Evolutionary conservation across 2,329 filamentous ascomycete genomes (phyloP), one percentile per base, ranked within the genome.

Genomic region (Colletotrichum magnum): DNA sequence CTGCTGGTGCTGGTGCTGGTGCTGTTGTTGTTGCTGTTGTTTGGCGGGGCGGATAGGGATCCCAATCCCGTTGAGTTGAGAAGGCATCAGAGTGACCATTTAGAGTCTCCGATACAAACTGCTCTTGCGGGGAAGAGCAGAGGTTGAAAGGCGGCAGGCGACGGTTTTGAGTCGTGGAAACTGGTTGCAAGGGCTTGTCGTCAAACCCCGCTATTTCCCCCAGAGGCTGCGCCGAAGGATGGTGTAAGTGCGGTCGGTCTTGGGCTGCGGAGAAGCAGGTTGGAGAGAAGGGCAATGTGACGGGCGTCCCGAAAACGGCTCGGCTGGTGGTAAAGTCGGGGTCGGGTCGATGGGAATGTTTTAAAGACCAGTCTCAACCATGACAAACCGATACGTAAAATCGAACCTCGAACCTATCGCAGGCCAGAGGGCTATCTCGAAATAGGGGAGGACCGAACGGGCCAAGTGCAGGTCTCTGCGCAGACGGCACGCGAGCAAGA

Each of bases 1-100:
- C 13, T 48, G 64, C 39, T 59, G 58, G 2, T 53, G 66, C 15
- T 58, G 48, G 39, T 62, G 56, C 15, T 69, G 59, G 24, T 70
- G 66, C 1, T 64, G 69, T 32, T 75, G 76, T 74, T 77, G 71
- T 58, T 72, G 54, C 39, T 75, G 76, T 74, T 77, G 71, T 58
- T 78, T 77, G 59, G 75, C 77, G 73, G 78, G 78, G 72, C 79
- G 75, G 66, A 78, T 74, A 64, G 78, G 75, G 56, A 80, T 75
- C 53, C 79, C 73, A 58, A 73, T 77, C 71, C 78, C 75, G 68
- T 76, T 74, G 41, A 78, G 71, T 71, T 79, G 76, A 64, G 75
- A 75, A 71, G 78, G 78, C 78, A 80, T 79, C 66, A 70, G 58
- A 53, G 68, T 70, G 36, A 71, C 70, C 70, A 71, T 71, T 59